These are phyloP conservation scores for Russula ochroleuca DNA, from an alignment of 768 basidiomycete species.

Conservation along the genomic window DNA sequence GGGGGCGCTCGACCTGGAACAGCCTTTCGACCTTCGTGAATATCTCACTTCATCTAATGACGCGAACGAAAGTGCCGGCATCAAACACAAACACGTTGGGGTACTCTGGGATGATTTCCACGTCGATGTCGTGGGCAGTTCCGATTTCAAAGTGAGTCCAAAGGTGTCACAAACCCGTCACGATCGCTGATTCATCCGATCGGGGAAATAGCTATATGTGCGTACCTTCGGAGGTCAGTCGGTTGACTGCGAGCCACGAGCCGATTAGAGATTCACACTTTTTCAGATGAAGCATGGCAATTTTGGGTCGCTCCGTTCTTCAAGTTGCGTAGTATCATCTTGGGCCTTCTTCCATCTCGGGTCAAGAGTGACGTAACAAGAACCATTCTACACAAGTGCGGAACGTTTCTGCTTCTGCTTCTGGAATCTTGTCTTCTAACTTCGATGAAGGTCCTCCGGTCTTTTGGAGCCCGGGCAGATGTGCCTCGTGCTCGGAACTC, in stretches of 20 bases:
- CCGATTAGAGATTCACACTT: neutral
- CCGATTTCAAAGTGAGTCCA: slow-evolving; percentile 51
- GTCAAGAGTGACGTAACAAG: slow-evolving; percentile 12
- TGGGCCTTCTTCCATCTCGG: slow-evolving; percentile 7
- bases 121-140: slow-evolving; percentile 58
- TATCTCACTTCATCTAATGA: slow-evolving; percentile 69
- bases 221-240: slow-evolving; percentile 57
- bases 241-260: neutral
- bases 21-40: slow-evolving; percentile 60
- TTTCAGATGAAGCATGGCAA: slow-evolving; percentile 26
- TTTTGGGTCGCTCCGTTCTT: slow-evolving; percentile 26
- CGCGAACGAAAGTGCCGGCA: slow-evolving; percentile 59
- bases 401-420: too few species aligned
- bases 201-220: slow-evolving; percentile 47
- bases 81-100: slow-evolving; percentile 74
- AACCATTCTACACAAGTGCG: slow-evolving; percentile 24
- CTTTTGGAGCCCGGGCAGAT: slow-evolving; percentile 27
- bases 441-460: slow-evolving; percentile 69
- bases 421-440: slow-evolving; percentile 40
- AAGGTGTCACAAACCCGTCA: neutral
- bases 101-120: slow-evolving; percentile 69
- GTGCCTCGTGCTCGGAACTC: slow-evolving; percentile 37
- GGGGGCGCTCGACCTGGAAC: slow-evolving; percentile 40
- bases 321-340: slow-evolving; percentile 5
- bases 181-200: neutral